Conservation (phyloP, 2,329 filamentous ascomycete species). For the Amylocarpus encephaloides region DNA sequence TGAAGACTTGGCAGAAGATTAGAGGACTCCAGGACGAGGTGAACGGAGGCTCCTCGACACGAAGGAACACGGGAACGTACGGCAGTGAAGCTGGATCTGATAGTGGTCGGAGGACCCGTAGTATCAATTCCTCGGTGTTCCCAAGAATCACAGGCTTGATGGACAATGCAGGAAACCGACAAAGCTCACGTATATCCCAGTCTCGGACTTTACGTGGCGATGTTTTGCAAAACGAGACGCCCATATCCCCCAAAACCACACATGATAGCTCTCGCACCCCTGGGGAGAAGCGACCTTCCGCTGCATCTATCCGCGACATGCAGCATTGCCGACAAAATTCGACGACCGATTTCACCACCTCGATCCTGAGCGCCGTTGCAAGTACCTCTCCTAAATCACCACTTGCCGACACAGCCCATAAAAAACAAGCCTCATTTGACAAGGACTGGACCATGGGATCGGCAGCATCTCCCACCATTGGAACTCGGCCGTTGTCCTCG, state of each 20-base stretch:
- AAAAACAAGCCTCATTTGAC: conserved; percentile 64
- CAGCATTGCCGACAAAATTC: conserved; percentile 84
- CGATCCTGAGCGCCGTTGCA: conserved; percentile 38
- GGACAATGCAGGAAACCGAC: conserved; percentile 24
- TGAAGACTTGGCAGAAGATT: conserved; percentile 97
- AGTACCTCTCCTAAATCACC: conserved; percentile 11
- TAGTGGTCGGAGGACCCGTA: conserved; percentile 38
- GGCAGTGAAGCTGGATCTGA: conserved; percentile 53
- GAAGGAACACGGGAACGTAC: conserved; percentile 50
- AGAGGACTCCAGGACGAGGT: conserved; percentile 87
- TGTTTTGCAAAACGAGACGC: conserved; percentile 37
- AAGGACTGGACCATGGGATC: conserved; percentile 61
- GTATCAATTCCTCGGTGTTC: conserved; percentile 25
- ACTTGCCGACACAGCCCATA: conserved; percentile 38
- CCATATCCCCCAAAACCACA: conserved; percentile 35
- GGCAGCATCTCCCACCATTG: conserved; percentile 25
- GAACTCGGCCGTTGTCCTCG: conserved; percentile 26
- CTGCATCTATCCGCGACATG: conserved; percentile 73
- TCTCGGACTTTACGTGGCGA: conserved; percentile 30
- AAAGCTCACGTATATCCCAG: conserved; percentile 26
- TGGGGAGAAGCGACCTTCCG: conserved; percentile 59
- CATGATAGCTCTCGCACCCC: conserved; percentile 32
- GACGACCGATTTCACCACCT: conserved; percentile 34
- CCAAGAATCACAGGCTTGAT: conserved; percentile 28
- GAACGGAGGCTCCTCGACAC: conserved; percentile 44